A percentile compares a stretch with the other conserved stretches of the same genome.
Conservation (phyloP, 129 eudicot species). For the Helianthus tuberosus region DNA sequence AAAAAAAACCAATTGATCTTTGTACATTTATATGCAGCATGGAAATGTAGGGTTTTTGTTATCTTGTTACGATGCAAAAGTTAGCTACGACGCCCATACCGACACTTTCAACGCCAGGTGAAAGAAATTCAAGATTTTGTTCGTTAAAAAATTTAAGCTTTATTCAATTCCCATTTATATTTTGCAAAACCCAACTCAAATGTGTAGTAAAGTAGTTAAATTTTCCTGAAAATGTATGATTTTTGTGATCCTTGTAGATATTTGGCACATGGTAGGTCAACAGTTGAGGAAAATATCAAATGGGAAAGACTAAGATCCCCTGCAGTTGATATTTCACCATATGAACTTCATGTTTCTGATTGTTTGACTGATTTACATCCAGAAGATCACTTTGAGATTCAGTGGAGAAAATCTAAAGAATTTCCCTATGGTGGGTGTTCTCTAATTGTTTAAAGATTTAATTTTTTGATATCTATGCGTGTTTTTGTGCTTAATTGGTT, state of each 20-base stretch:
- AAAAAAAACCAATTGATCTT: background rate
- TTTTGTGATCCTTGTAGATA: slow-evolving; percentile 45
- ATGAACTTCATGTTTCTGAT: slow-evolving; percentile 62
- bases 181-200: background rate
- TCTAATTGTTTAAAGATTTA: background rate
- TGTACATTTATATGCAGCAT: slow-evolving; percentile 61
- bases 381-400: slow-evolving; percentile 84
- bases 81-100: slow-evolving; percentile 64
- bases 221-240: slow-evolving; percentile 1
- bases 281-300: slow-evolving; percentile 68
- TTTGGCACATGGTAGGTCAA: slow-evolving; percentile 61
- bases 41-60: slow-evolving; percentile 93
- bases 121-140: slow-evolving; percentile 8
- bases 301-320: slow-evolving; percentile 90
- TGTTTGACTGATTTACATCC: slow-evolving; percentile 73
- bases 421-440: slow-evolving; percentile 70
- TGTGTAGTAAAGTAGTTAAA: background rate
- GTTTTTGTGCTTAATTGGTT: slow-evolving; percentile 9
- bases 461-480: background rate
- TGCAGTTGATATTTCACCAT: slow-evolving; percentile 55
- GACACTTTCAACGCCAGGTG: slow-evolving; percentile 91
- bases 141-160: slow-evolving; percentile 2
- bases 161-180: background rate
- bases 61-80: slow-evolving; percentile 94
- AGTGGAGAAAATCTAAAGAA: slow-evolving; percentile 78